These are phyloP conservation scores for Elaeagnus macrophylla DNA, from an alignment of 306 rosid species.

Conservation along the genomic window DNA sequence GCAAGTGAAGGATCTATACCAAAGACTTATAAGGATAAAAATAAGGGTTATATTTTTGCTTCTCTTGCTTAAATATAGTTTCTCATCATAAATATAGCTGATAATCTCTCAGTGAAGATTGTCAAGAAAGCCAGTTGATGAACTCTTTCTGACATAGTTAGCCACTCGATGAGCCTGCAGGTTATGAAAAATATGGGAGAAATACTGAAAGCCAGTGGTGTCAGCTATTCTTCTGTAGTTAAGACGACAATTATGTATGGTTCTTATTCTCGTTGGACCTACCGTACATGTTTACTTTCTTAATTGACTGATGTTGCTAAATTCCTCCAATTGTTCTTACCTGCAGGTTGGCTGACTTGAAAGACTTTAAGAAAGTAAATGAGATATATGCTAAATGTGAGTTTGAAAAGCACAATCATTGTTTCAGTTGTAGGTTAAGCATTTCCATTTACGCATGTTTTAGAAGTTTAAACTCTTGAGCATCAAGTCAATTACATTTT, in stretches of 20 bases:
- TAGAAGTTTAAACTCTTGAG: not conserved
- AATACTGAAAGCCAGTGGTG: constrained; percentile 80
- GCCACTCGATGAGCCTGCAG: constrained; percentile 21
- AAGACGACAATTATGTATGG: constrained; percentile 86
- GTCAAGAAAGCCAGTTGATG: not conserved
- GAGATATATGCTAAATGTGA: constrained; percentile 87
- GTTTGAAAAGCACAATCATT: constrained; percentile 24
- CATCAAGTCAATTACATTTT: not conserved
- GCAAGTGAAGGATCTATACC: not conserved
- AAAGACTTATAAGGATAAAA: not conserved
- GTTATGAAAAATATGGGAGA: constrained; percentile 90
- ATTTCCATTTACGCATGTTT: not conserved
- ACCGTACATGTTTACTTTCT: not conserved
- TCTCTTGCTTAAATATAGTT: not conserved
- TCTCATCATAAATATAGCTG: not conserved
- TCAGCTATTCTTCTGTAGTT: constrained; percentile 70
- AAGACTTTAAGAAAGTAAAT: constrained; percentile 77
- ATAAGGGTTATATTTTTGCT: not conserved
- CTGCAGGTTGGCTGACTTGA: constrained; percentile 89
- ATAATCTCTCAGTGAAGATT: not conserved
- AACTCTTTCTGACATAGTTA: not conserved
- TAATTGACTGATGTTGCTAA: constrained; percentile 2
- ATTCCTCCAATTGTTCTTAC: constrained; percentile 13
- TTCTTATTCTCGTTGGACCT: constrained; percentile 3
- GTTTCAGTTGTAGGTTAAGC: constrained; percentile 9